Conservation (phyloP, 208 protist genomes). For the Herpetomonas samuelpessoai region DNA sequence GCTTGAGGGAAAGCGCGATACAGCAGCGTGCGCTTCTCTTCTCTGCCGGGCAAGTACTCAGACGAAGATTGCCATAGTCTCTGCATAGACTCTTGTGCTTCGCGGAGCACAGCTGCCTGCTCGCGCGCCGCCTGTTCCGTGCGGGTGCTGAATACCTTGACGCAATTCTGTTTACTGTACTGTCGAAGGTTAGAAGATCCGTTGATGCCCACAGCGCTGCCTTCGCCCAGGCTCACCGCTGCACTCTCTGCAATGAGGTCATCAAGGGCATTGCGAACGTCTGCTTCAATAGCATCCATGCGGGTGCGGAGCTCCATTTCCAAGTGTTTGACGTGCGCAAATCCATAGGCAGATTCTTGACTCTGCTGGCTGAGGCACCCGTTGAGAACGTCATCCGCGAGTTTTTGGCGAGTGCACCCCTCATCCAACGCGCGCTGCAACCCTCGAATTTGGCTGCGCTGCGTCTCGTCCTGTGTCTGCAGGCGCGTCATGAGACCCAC, state of each 20-base stretch:
- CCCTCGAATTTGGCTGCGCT: conserved; percentile 26
- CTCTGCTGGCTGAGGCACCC: conserved; percentile 31
- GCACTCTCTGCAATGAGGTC: conserved; percentile 47
- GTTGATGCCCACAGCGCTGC: not conserved
- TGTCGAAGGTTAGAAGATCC: too few species aligned
- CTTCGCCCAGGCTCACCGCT: conserved; percentile 31
- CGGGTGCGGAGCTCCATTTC: conserved; percentile 48
- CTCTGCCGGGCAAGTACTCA: conserved; percentile 19
- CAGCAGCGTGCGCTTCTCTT: conserved; percentile 26
- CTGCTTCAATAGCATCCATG: conserved; percentile 53
- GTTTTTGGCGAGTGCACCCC: conserved; percentile 45
- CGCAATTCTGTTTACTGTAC: conserved; percentile 39
- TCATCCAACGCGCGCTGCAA: conserved; percentile 53
- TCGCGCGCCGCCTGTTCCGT: conserved; percentile 51
- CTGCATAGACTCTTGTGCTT: conserved; percentile 44
- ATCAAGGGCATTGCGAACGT: conserved; percentile 29
- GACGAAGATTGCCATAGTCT: conserved; percentile 28
- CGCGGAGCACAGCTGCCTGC: conserved; percentile 57
- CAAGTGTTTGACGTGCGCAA: conserved; percentile 34
- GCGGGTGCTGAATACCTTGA: conserved; percentile 34
- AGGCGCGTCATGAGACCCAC: conserved; percentile 37
- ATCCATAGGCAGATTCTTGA: conserved; percentile 31
- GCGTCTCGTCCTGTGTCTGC: conserved; percentile 21
- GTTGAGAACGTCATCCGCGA: conserved; percentile 59
- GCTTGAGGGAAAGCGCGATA: conserved; percentile 34